Conservation (phyloP, 305 asterid species). For the Fraxinus dipetala region DNA sequence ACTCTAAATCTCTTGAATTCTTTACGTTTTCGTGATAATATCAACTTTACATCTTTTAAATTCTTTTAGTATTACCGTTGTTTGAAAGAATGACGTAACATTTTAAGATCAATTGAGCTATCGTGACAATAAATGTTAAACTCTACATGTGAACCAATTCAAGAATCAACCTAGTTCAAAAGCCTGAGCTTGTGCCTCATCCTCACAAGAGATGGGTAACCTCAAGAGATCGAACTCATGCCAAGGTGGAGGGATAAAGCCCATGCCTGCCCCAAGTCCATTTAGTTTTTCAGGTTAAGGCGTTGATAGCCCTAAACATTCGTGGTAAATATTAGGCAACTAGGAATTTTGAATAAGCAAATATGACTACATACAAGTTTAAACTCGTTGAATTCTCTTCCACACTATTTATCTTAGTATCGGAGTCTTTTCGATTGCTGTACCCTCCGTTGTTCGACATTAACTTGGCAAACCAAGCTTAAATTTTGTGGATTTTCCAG, state of each 20-base stretch:
- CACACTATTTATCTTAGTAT: background rate
- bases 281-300: background rate
- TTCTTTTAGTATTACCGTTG: background rate
- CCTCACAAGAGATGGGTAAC: background rate
- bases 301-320: background rate
- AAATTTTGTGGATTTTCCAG: background rate
- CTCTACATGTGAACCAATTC: background rate
- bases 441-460: background rate
- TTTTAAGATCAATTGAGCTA: background rate
- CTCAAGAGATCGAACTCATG: background rate
- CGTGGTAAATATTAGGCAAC: background rate
- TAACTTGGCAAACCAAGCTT: background rate
- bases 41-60: background rate
- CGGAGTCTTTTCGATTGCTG: background rate
- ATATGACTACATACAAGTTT: background rate
- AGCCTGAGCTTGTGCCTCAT: background rate
- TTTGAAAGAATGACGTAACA: background rate
- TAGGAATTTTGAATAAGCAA: background rate
- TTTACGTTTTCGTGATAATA: background rate
- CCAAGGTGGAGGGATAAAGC: background rate
- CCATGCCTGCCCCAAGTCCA: background rate
- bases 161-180: background rate
- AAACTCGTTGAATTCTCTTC: background rate
- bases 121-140: background rate
- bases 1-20: background rate